A percentile compares a stretch with the other conserved stretches of the same genome.
Evolutionary conservation across 2,329 filamentous ascomycete genomes (phyloP).

Genomic region (Scytalidium lignicola): DNA sequence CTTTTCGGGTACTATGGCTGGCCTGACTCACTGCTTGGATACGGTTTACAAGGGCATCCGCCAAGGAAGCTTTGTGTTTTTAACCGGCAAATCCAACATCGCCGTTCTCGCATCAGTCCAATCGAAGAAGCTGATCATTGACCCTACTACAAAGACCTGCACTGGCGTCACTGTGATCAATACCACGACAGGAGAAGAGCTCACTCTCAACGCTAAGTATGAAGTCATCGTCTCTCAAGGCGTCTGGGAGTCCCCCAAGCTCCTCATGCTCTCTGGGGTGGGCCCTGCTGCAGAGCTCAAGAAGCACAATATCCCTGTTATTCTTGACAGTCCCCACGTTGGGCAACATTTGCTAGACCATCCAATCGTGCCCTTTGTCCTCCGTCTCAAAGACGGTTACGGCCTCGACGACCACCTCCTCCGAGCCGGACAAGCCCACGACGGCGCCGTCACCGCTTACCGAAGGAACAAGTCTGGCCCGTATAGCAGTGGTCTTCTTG

Average conservation of each 20-base stretch:
- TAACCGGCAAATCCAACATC: constrained; percentile 50
- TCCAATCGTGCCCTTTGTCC: constrained; percentile 33
- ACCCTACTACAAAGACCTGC: constrained; percentile 35
- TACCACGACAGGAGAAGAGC: constrained; percentile 31
- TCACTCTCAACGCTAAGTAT: constrained; percentile 37
- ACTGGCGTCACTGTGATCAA: constrained; percentile 44
- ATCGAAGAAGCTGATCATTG: constrained; percentile 50
- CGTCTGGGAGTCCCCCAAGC: constrained; percentile 45
- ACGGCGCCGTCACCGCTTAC: constrained; percentile 35
- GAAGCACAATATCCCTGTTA: constrained; percentile 22
- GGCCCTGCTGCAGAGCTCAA: constrained; percentile 37
- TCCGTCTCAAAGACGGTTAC: constrained; percentile 36
- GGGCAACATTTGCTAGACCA: constrained; percentile 32
- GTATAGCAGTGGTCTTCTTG: constrained; percentile 36
- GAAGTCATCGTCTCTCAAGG: constrained; percentile 4
- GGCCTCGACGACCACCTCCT: constrained; percentile 33
- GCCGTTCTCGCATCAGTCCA: constrained; percentile 42
- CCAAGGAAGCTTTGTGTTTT: constrained; percentile 44
- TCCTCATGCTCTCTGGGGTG: constrained; percentile 45
- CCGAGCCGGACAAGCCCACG: constrained; percentile 29
- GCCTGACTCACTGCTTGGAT: constrained; percentile 48
- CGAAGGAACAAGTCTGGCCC: constrained; percentile 34
- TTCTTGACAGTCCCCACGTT: constrained; percentile 25
- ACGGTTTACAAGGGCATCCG: constrained; percentile 54
- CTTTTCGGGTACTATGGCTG: constrained; percentile 49